Conservation (phyloP, 192 early-diverging fungal species). For the Geranomyces variabilis region DNA sequence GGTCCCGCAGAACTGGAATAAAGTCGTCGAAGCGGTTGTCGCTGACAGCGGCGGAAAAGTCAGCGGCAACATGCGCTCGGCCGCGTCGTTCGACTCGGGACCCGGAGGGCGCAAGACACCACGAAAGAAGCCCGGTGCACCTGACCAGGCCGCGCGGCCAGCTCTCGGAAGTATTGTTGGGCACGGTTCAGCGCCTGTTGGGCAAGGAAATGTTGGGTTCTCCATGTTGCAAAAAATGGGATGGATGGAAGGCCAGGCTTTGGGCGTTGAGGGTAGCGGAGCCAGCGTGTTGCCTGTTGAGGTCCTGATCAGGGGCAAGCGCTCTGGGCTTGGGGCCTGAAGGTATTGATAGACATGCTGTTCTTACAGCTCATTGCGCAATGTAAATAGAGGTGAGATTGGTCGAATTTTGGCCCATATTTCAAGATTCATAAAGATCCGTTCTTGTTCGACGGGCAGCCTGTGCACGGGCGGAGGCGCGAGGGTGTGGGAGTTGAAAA, state of each 20-base stretch:
- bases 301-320: constrained; percentile 33
- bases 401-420: too few species aligned
- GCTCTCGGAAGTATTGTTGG: constrained; percentile 62
- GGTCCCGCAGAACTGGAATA: constrained; percentile 39
- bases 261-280: constrained; percentile 28
- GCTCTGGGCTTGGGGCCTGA: constrained; percentile 35
- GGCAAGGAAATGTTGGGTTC: constrained; percentile 64
- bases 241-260: constrained; percentile 48
- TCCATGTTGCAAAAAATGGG: constrained; percentile 72
- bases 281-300: constrained; percentile 37
- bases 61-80: constrained; percentile 33
- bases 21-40: constrained; percentile 22
- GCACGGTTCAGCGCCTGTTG: constrained; percentile 54
- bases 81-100: neutral
- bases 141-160: constrained; percentile 31
- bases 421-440: too few species aligned
- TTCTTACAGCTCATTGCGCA: neutral
- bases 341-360: neutral
- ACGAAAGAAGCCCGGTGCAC: constrained; percentile 27
- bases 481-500: too few species aligned
- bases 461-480: too few species aligned
- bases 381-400: too few species aligned
- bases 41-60: constrained; percentile 14
- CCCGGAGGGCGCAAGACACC: neutral
- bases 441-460: too few species aligned